These are phyloP conservation scores for Phytophthora cajani DNA, from an alignment of 352 stramenopile genomes.

Conservation along the genomic window DNA sequence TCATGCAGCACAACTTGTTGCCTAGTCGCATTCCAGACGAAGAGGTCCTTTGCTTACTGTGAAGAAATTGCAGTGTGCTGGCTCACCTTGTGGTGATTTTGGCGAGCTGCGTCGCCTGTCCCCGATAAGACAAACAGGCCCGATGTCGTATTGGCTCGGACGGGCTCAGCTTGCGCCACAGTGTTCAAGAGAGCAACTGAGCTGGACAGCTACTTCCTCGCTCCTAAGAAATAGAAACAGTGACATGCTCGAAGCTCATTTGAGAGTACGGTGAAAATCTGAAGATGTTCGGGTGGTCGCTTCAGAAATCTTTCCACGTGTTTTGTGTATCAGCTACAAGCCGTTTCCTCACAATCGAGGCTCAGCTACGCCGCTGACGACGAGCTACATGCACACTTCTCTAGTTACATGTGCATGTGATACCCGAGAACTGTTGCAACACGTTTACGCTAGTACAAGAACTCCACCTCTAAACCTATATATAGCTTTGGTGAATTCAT, in stretches of 20 bases:
- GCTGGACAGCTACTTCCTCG: neutral
- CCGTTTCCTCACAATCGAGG: neutral
- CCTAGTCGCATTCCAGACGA: neutral
- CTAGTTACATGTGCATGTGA: too few species aligned
- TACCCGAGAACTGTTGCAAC: too few species aligned
- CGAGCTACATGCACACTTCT: too few species aligned
- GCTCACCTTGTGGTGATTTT: neutral
- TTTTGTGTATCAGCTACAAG: neutral
- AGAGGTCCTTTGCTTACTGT: neutral
- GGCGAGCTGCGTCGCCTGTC: neutral
- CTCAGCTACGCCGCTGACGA: too few species aligned
- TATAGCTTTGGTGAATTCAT: too few species aligned
- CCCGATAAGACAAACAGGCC: neutral
- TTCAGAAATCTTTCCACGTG: neutral
- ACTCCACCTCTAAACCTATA: too few species aligned
- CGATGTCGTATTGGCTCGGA: neutral
- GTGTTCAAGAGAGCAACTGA: neutral
- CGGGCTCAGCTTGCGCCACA: neutral
- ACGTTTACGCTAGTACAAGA: too few species aligned
- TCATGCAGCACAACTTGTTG: neutral
- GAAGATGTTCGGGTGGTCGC: neutral
- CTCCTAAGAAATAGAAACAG: neutral
- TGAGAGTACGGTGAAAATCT: neutral
- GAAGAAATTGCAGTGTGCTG: neutral
- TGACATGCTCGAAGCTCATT: neutral